phyloP scores from a whole-genome alignment of 805 yeast species.

The Komagataella ulmi region DNA sequence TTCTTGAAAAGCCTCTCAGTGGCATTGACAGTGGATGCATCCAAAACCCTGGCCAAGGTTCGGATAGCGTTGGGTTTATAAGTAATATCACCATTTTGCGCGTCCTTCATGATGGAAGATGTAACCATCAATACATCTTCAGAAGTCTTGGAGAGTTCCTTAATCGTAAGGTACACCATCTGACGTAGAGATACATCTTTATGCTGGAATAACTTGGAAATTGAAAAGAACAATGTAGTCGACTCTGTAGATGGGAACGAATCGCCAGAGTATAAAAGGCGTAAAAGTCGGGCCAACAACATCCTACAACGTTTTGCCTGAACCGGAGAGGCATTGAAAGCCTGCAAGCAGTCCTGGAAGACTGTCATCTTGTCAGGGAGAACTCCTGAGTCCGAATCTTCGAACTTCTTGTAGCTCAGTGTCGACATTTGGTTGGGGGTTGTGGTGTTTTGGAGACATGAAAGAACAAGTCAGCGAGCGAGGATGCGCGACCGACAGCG shows the following conservation, averaged over 20 bases:
- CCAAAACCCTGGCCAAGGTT: constrained; percentile 80
- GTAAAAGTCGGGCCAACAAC: constrained; percentile 68
- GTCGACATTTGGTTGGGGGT: constrained; percentile 49
- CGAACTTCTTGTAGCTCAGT: constrained; percentile 70
- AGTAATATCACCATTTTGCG: constrained; percentile 74
- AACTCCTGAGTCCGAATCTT: constrained; percentile 53
- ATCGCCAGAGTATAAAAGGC: constrained; percentile 78
- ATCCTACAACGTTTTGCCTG: constrained; percentile 78
- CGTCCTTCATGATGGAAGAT: constrained; percentile 95
- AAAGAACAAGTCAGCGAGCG: not conserved
- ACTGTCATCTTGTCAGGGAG: constrained; percentile 94
- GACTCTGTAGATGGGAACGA: constrained; percentile 81
- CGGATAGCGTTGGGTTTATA: constrained; percentile 93
- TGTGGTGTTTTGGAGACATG: not conserved
- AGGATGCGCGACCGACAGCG: not conserved
- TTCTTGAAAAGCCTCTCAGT: constrained; percentile 88
- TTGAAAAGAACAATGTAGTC: constrained; percentile 83
- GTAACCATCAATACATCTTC: constrained; percentile 96
- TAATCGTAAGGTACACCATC: constrained; percentile 85
- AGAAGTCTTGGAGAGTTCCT: constrained; percentile 74
- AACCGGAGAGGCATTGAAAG: constrained; percentile 84
- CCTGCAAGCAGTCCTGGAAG: constrained; percentile 87
- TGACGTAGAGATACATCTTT: constrained; percentile 81
- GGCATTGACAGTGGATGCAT: constrained; percentile 80
- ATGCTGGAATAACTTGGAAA: constrained; percentile 90